Conservation (phyloP, 129 eudicot species). For the Calendula officinalis region DNA sequence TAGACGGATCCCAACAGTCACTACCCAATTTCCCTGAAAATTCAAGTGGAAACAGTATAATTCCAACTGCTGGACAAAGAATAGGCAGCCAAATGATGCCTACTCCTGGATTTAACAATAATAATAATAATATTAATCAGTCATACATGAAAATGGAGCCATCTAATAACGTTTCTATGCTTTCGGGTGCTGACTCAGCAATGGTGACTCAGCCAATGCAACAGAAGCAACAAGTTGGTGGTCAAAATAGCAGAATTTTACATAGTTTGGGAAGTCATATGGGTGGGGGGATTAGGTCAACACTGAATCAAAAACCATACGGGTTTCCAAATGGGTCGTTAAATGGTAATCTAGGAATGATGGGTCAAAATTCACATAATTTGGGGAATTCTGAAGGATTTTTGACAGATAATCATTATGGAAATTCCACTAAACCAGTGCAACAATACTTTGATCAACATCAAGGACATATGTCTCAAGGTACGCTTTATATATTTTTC, state of each 20-base stretch:
- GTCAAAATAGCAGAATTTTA: conserved; percentile 72
- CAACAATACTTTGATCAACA: conserved; percentile 58
- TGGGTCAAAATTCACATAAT: conserved; percentile 52
- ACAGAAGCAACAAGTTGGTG: conserved; percentile 61
- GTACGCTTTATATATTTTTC: conserved; percentile 27
- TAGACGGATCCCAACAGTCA: conserved; percentile 69
- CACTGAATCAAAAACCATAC: conserved; percentile 60
- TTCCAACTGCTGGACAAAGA: conserved; percentile 58
- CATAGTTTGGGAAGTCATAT: conserved; percentile 78
- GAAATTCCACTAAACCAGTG: conserved; percentile 46
- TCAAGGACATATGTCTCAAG: conserved; percentile 53
- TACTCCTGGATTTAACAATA: conserved; percentile 74
- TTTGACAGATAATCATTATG: conserved; percentile 40
- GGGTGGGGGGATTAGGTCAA: conserved; percentile 76
- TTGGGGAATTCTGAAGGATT: conserved; percentile 66
- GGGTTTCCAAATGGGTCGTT: conserved; percentile 53
- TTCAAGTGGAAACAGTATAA: conserved; percentile 49
- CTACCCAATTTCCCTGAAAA: conserved; percentile 42
- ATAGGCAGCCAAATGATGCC: conserved; percentile 94
- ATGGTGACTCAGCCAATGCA: conserved; percentile 54
- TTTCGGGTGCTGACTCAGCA: conserved; percentile 54
- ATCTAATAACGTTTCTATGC: conserved; percentile 41
- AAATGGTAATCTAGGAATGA: conserved; percentile 59
- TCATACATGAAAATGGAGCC: conserved; percentile 59
- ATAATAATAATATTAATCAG: conserved; percentile 35